phyloP scores from a whole-genome alignment of 257 asterid species.

The Paraleonurus japonicus region DNA sequence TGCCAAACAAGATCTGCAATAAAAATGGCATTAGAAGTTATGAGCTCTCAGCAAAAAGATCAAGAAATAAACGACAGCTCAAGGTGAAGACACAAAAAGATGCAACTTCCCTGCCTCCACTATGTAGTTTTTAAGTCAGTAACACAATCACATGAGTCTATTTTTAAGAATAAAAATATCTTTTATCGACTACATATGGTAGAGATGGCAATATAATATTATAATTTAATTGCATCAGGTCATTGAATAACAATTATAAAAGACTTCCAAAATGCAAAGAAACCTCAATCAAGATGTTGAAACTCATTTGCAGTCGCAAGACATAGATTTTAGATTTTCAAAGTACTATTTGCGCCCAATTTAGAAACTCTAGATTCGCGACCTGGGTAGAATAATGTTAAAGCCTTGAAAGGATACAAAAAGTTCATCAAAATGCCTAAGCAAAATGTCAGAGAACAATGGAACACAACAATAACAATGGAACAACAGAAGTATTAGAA shows the following conservation, averaged over 20 bases:
- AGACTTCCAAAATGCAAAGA: neutral
- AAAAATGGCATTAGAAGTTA: slow-evolving; percentile 20
- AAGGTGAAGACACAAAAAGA: neutral
- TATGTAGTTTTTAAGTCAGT: neutral
- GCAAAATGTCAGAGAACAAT: neutral
- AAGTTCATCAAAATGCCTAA: neutral
- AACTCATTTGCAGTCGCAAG: neutral
- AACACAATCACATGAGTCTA: neutral
- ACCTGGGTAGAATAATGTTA: neutral
- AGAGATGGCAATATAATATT: neutral
- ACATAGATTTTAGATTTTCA: neutral
- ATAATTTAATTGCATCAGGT: neutral
- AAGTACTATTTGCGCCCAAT: neutral
- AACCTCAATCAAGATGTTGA: neutral
- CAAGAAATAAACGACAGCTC: neutral
- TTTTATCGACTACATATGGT: neutral
- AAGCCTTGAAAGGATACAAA: neutral
- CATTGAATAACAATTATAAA: neutral
- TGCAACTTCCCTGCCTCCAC: neutral
- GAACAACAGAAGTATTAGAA: neutral
- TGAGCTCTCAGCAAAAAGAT: neutral
- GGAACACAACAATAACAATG: neutral
- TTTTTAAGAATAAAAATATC: neutral
- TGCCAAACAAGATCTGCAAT: slow-evolving; percentile 80
- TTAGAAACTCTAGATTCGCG: neutral